These are phyloP conservation scores for Ceratobasidium sp. DNA, from an alignment of 1,284 basidiomycete species.

Conservation along the genomic window DNA sequence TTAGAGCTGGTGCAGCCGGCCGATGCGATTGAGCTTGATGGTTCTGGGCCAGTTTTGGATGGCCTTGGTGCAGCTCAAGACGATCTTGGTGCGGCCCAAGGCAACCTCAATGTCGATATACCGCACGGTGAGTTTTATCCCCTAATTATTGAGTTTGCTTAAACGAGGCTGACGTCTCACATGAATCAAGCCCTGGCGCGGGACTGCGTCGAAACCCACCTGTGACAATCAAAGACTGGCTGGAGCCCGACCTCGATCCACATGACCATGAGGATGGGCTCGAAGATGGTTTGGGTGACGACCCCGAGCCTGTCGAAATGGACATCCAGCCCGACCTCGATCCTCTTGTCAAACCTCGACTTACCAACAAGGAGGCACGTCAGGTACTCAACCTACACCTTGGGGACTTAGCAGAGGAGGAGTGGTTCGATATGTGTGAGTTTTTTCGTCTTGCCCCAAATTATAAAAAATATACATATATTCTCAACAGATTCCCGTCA, in stretches of 20 bases:
- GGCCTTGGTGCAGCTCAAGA: neutral
- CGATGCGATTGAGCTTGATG: neutral
- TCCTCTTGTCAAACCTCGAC: neutral
- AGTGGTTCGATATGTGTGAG: neutral
- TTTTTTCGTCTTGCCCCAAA: neutral
- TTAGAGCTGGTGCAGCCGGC: neutral
- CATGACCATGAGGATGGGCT: neutral
- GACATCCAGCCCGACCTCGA: neutral
- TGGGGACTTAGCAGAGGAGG: neutral
- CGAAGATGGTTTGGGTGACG: neutral
- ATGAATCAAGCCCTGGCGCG: neutral
- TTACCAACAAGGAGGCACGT: neutral
- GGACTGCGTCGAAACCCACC: slow-evolving; percentile 13
- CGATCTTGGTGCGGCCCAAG: neutral
- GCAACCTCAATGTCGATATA: neutral
- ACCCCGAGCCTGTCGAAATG: neutral
- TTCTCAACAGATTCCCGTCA: neutral
- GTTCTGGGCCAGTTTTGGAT: neutral
- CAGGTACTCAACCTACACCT: neutral
- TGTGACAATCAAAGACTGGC: slow-evolving; percentile 13
- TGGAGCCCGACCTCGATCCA: neutral
- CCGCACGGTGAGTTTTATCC: neutral
- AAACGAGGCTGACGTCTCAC: neutral
- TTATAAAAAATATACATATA: neutral
- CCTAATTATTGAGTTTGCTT: no score